Evolutionary conservation across 1,139 yeast genomes (phyloP).

Genomic region (Wickerhamomyces sp.): DNA sequence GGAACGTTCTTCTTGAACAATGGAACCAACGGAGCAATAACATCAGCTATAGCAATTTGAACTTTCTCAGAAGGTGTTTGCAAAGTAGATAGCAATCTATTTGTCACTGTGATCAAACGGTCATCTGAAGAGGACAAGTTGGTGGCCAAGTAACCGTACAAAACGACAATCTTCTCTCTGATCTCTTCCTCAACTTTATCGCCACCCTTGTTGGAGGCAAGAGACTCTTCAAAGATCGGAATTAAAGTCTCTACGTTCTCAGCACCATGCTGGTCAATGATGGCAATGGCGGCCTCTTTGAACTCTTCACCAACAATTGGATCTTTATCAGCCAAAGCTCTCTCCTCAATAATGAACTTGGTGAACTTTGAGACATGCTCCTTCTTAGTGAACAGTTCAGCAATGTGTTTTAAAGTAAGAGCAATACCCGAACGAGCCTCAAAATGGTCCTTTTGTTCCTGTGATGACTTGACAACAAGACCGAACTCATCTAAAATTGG

Average conservation of each 20-base stretch:
- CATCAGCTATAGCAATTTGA: constrained; percentile 79
- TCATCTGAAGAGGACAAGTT: constrained; percentile 63
- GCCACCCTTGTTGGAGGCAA: constrained; percentile 37
- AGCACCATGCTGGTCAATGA: constrained; percentile 63
- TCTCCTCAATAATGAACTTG: constrained; percentile 51
- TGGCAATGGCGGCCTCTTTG: constrained; percentile 81
- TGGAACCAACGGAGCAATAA: constrained; percentile 76
- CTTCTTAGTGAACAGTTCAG: constrained; percentile 38
- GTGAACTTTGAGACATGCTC: constrained; percentile 45
- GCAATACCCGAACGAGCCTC: constrained; percentile 83
- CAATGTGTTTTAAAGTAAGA: constrained; percentile 52
- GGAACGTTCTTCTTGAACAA: constrained; percentile 47
- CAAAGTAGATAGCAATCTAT: constrained; percentile 65
- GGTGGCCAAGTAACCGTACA: constrained; percentile 84
- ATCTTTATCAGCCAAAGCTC: constrained; percentile 71
- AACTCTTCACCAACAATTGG: constrained; percentile 72
- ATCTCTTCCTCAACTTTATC: constrained; percentile 55
- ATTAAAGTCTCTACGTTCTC: constrained; percentile 62
- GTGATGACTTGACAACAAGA: constrained; percentile 57
- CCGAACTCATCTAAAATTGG: constrained; percentile 78
- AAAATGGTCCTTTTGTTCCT: constrained; percentile 70
- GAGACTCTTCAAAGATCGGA: constrained; percentile 64
- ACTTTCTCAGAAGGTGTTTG: constrained; percentile 87
- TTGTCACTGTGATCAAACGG: constrained; percentile 61
- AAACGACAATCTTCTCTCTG: constrained; percentile 75